Conservation (phyloP, 352 stramenopile genomes). For the Globisporangium emineosum region DNA sequence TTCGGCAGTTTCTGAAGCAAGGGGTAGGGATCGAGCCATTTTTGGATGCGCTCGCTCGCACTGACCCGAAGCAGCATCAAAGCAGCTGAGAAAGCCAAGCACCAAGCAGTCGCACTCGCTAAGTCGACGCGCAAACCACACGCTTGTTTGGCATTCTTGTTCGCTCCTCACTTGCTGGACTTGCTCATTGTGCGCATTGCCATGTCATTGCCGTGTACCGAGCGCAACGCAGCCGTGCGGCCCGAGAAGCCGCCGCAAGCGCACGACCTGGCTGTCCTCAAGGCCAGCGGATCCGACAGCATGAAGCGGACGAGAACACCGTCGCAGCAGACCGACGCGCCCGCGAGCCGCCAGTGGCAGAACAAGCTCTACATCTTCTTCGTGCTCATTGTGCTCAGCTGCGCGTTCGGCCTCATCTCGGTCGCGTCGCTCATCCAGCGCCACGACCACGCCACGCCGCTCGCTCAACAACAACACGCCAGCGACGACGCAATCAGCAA, state of each 20-base stretch:
- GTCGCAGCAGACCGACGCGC: background rate
- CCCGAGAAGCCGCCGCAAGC: constrained; percentile 5
- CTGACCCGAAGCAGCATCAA: background rate
- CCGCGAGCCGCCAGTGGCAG: constrained; percentile 5
- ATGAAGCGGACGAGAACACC: background rate
- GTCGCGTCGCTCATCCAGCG: constrained; percentile 56
- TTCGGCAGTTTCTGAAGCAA: constrained; percentile 11
- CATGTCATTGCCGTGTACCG: constrained; percentile 15
- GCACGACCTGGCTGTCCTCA: constrained; percentile 4
- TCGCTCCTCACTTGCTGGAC: background rate
- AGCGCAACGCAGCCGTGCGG: constrained; percentile 14
- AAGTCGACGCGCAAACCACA: background rate
- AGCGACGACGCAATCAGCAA: background rate
- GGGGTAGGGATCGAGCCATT: background rate
- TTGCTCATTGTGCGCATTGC: background rate
- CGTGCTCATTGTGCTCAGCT: constrained; percentile 50
- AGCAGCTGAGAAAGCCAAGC: constrained; percentile 1
- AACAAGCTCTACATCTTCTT: constrained; percentile 26
- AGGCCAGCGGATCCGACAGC: background rate
- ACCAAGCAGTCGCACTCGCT: background rate
- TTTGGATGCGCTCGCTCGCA: background rate
- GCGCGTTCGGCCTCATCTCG: constrained; percentile 47
- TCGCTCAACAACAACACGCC: constrained; percentile 1
- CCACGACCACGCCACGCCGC: constrained; percentile 21
- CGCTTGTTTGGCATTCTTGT: background rate